Conservation (phyloP, 2,329 filamentous ascomycete genomes). For the Trichoderma semiorbis region DNA sequence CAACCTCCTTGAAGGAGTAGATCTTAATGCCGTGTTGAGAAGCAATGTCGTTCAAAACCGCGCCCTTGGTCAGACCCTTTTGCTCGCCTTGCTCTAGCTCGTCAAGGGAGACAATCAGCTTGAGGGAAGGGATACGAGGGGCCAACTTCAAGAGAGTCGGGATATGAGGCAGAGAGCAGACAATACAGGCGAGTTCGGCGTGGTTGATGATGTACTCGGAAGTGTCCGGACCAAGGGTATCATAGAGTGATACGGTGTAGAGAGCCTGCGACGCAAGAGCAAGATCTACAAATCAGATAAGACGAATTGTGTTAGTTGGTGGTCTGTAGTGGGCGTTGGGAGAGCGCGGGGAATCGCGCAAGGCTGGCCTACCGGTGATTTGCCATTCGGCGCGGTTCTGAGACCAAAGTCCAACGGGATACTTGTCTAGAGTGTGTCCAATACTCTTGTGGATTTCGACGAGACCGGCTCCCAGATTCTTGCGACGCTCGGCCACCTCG, state of each 20-base stretch:
- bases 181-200: slow-evolving; percentile 69
- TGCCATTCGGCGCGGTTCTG: slow-evolving; percentile 87
- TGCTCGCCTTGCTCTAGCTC: slow-evolving; percentile 76
- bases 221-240: slow-evolving; percentile 86
- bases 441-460: slow-evolving; percentile 74
- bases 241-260: slow-evolving; percentile 90
- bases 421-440: slow-evolving; percentile 60
- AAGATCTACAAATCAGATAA: slow-evolving; percentile 65
- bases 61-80: slow-evolving; percentile 72
- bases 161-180: slow-evolving; percentile 76
- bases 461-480: slow-evolving; percentile 81
- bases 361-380: slow-evolving; percentile 57
- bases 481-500: slow-evolving; percentile 73
- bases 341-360: background rate
- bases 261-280: slow-evolving; percentile 83
- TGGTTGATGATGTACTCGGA: slow-evolving; percentile 97
- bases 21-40: slow-evolving; percentile 71
- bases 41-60: slow-evolving; percentile 73
- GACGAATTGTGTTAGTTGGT: background rate
- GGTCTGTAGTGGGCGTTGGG: background rate
- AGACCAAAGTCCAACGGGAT: slow-evolving; percentile 80
- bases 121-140: slow-evolving; percentile 72
- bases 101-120: slow-evolving; percentile 85
- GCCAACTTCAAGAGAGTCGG: slow-evolving; percentile 76
- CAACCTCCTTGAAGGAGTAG: slow-evolving; percentile 75